phyloP scores from a whole-genome alignment of 1,139 yeast species.

The Diutina neorugosa region DNA sequence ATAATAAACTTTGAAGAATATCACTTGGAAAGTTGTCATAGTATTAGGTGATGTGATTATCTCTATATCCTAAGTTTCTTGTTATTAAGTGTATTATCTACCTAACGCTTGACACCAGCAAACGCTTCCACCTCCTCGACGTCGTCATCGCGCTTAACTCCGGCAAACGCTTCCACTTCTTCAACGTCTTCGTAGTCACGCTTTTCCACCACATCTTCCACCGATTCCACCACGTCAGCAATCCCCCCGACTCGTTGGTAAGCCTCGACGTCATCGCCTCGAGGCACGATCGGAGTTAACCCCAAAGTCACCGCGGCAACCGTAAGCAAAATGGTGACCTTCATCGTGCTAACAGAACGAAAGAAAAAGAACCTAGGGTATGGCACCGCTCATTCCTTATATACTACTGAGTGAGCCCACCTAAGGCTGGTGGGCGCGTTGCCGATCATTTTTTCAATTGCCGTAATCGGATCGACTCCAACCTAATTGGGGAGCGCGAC shows the following conservation, averaged over 20 bases:
- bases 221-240: neutral
- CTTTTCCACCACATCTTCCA: neutral
- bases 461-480: neutral
- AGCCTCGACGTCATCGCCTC: neutral
- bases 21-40: too few relatives aligned
- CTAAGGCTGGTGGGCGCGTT: neutral
- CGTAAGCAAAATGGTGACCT: neutral
- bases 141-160: neutral
- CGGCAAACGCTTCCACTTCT: neutral
- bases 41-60: too few relatives aligned
- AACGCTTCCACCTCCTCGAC: neutral
- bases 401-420: neutral
- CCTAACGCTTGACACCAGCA: neutral
- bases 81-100: too few relatives aligned
- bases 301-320: neutral
- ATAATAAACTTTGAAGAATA: too few relatives aligned
- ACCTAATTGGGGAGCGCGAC: neutral
- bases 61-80: too few relatives aligned
- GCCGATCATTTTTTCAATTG: neutral
- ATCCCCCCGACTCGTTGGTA: neutral
- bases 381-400: neutral
- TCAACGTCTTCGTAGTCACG: neutral
- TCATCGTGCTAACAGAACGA: neutral
- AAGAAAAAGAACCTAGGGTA: neutral
- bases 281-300: neutral